Base-by-base conservation (phyloP, 805 yeast species). In the Zygosaccharomyces bailii region DNA sequence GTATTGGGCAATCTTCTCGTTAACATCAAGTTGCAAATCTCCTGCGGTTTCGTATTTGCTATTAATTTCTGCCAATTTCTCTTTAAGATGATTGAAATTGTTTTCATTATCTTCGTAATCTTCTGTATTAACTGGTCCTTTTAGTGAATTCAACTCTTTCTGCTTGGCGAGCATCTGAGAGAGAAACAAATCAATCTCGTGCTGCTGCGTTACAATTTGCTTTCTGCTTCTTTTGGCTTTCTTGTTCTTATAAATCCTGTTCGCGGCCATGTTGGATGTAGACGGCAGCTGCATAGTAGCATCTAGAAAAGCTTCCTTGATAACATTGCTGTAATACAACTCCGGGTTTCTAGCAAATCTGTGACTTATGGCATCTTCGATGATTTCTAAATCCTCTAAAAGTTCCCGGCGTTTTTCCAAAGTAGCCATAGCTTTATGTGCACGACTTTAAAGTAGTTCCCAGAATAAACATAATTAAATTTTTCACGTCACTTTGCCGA, bases 301-400 rank as follows among this genome's bases (percentile, higher is more conserved):
- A 20, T 25, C 18, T 9, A 51, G 27, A 9, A 20, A 16, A 5
- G 39, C 42, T 31, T 48, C 40, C 17, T 39, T 41, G 20, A 34
- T 19, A 27, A 56, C 24, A 36, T 52, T 60, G 4, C 57, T 60
- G 2, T 71, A 73, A 31, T 76, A 71, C 2, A 86, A 47, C 13
- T 67, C 70, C 0, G 91, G 89, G 55, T 85, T 83, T 45, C 80
- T 57, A 40, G 71, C 68, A 3, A 88, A 65, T 42, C 97, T 68
- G 37, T 73, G 74, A 0, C 83, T 63, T 0, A 88, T 71, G 0
- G 87, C 87, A 21, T 65, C 55, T 55, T 90, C 95, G 3, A 91
- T 73, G 2, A 78, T 65, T 50, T 90, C 95, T 14, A 86, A 61
- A 57, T 85, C 93, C 55, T 82, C 88, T 5, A 78, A 46, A 1